Percentiles rank a stretch among this genome's conserved stretches.
These are phyloP conservation scores for Ophiorrhiza pumila DNA, from an alignment of 257 asterid species.

Conservation along the genomic window DNA sequence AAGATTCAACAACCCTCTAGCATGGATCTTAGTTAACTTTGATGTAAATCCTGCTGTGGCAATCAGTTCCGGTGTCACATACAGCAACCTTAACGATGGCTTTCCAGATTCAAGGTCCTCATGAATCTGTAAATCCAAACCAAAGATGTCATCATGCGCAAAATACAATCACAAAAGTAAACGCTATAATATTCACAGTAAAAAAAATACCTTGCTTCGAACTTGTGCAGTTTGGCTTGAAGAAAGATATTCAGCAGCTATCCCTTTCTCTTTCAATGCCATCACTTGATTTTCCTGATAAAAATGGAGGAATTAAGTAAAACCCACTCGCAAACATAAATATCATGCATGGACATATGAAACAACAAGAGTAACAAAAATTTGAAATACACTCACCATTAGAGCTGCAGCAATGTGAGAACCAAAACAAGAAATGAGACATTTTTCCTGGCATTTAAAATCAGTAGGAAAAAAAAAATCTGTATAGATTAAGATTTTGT, in stretches of 20 bases:
- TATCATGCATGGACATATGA: background rate
- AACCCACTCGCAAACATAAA: background rate
- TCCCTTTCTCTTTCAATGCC: conserved; percentile 73
- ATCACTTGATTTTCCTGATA: conserved; percentile 86
- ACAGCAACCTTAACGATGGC: conserved; percentile 76
- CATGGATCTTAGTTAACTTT: conserved; percentile 64
- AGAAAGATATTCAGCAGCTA: conserved; percentile 92
- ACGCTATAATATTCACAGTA: conserved; percentile 5
- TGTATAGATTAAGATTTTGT: conserved; percentile 50
- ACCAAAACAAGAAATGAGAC: conserved; percentile 25
- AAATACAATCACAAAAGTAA: too few relatives aligned
- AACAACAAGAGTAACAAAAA: conserved; percentile 11
- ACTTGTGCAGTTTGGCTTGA: conserved; percentile 69
- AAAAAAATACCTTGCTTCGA: conserved; percentile 57
- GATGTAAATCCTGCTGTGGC: conserved; percentile 84
- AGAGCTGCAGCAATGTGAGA: conserved; percentile 56
- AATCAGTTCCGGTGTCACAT: conserved; percentile 91
- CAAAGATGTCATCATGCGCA: background rate
- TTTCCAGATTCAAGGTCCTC: conserved; percentile 91
- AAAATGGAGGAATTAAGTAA: background rate
- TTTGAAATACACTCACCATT: conserved; percentile 52
- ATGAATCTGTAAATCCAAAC: conserved; percentile 47
- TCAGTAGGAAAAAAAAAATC: conserved; percentile 26
- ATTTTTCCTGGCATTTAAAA: conserved; percentile 45
- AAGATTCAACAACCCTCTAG: conserved; percentile 77